A percentile compares a stretch with the other conserved stretches of the same genome.
Evolutionary conservation across 208 protist genomes (phyloP).

Genomic region (Trichomonas vaginalis): DNA sequence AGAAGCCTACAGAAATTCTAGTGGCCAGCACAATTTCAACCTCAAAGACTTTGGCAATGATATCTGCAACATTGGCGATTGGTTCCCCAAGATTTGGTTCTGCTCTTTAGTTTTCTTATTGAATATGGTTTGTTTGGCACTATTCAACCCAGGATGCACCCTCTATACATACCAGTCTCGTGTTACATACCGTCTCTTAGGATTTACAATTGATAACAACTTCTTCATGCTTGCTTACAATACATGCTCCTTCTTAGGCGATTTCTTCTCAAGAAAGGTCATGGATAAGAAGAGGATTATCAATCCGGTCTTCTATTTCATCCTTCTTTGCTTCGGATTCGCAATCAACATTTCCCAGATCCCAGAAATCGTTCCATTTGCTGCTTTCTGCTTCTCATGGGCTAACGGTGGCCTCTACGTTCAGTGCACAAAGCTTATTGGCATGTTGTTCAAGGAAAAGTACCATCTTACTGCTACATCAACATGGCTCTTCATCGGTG

Average conservation of each 20-base stretch:
- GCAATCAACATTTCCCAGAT: background rate
- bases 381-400: background rate
- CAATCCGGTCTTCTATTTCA: background rate
- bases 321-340: background rate
- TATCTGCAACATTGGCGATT: background rate
- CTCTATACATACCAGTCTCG: background rate
- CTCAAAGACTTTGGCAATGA: background rate
- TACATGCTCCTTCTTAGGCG: background rate
- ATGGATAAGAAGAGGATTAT: slow-evolving; percentile 14
- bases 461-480: background rate
- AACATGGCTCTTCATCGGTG: slow-evolving; percentile 6
- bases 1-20: background rate
- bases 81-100: background rate
- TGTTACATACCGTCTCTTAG: background rate
- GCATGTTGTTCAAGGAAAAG: background rate
- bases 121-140: background rate
- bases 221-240: background rate
- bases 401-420: background rate
- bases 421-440: background rate
- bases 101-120: background rate
- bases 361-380: background rate
- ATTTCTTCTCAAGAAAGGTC: background rate
- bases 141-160: background rate
- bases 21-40: background rate
- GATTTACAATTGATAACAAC: background rate